Evolutionary conservation across 2,329 filamentous ascomycete species (phyloP), one percentile per base, ranked within the genome.

Genomic region (Aspergillus proliferans): DNA sequence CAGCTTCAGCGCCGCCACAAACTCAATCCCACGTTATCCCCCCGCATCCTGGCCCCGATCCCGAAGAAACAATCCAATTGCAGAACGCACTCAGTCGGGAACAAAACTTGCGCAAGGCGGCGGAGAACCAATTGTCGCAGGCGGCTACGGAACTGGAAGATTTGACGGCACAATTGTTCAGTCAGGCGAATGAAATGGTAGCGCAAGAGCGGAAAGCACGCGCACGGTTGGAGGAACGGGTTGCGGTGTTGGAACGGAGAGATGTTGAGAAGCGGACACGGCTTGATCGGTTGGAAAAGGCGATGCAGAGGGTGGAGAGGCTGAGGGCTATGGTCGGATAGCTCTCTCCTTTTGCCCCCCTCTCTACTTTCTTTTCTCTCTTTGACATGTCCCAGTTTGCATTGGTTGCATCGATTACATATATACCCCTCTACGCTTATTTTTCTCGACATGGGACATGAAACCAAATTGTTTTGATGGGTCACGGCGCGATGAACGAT

Each of bases 161-260:
- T 47, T 64, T 85, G 51, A 82, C 77, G 10, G 77, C 76, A 28
- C 75, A 76, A 49, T 63, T 85, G 7, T 85, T 85, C 62, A 77
- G 78, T 46, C 78, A 84, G 60, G 82, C 82, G 28, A 84, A 84
- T 51, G 81, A 84, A 64, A 84, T 85, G 81, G 82, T 85, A 7
- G 81, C 81, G 3, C 69, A 74, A 47, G 82, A 85, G 68, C 73
- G 82, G 22, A 79, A 76, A 60, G 80, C 79, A 36, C 70, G 80
- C 47, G 78, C 76, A 14, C 79, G 71, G 51, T 58, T 76, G 44
- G 73, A 76, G 48, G 72, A 76, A 54, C 60, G 73, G 24, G 71
- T 76, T 1, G 71, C 71, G 28, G 61, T 75, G 41, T 57, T 76
- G 30, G 74, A 76, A 56, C 63, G 66, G 30, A 61, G 73, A 41